These are phyloP conservation scores for Tricladium varicosporioides DNA, from an alignment of 2,329 filamentous ascomycete genomes.

Conservation along the genomic window DNA sequence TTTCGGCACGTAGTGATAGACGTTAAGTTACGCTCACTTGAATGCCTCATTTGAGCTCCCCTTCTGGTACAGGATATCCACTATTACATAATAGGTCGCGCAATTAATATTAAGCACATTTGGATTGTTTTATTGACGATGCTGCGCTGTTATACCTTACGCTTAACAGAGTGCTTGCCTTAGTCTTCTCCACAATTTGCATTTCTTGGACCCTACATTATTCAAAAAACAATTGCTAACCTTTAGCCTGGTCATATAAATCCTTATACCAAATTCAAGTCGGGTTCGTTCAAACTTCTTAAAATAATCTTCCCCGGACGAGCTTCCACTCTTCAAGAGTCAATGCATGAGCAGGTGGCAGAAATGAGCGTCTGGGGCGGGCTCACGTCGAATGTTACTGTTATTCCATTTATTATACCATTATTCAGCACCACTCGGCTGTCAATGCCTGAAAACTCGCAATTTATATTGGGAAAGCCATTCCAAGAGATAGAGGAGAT, in stretches of 20 bases:
- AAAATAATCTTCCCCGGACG: conserved; percentile 5
- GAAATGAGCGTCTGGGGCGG: conserved; percentile 7
- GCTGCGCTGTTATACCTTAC: too few relatives aligned
- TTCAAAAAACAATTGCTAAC: background rate
- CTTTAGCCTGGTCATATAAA: background rate
- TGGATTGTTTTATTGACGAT: too few relatives aligned
- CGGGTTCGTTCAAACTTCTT: conserved; percentile 2
- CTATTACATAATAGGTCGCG: too few relatives aligned
- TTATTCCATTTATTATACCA: background rate
- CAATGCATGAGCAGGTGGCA: conserved; percentile 5
- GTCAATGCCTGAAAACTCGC: background rate
- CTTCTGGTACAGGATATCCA: too few relatives aligned
- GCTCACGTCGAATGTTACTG: conserved; percentile 5
- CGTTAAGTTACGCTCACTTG: too few relatives aligned
- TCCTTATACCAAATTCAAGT: background rate
- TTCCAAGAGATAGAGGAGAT: background rate
- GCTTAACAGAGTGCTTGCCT: too few relatives aligned
- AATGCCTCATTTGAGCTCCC: too few relatives aligned
- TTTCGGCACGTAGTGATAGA: too few relatives aligned
- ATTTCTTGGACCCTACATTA: background rate
- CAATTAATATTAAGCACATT: too few relatives aligned
- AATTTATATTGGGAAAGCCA: background rate
- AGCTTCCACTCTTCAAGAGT: conserved; percentile 7
- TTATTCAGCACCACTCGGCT: background rate
- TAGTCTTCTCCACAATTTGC: background rate